A percentile compares a stretch with the other conserved stretches of the same genome.
Conservation (phyloP, 306 rosid species). For the Cucurbita argyrosperma region DNA sequence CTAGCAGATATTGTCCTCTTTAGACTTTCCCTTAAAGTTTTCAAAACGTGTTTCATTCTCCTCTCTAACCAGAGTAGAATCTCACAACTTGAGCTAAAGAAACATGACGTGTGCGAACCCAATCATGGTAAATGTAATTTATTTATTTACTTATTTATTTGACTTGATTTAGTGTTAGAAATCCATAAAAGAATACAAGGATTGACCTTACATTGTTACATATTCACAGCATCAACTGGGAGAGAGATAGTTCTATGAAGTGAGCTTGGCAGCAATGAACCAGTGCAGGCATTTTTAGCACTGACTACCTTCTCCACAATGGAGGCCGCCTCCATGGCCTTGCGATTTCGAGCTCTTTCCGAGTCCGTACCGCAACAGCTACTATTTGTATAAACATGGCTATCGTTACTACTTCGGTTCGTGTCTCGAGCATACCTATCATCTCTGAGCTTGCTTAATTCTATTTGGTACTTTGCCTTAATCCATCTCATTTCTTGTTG, state of each 20-base stretch:
- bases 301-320: not conserved
- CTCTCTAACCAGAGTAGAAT: too few relatives aligned
- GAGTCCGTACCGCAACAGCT: slow-evolving; percentile 31
- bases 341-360: slow-evolving; percentile 33
- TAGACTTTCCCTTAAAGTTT: too few relatives aligned
- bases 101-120: too few relatives aligned
- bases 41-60: too few relatives aligned
- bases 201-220: slow-evolving; percentile 15
- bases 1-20: too few relatives aligned
- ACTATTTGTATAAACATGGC: slow-evolving; percentile 1
- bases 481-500: slow-evolving; percentile 61
- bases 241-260: slow-evolving; percentile 63
- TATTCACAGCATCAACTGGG: slow-evolving; percentile 69
- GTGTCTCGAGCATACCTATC: not conserved
- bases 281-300: slow-evolving; percentile 13
- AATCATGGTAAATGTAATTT: not conserved
- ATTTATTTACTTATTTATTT: slow-evolving; percentile 11
- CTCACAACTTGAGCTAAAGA: too few relatives aligned
- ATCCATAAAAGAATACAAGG: slow-evolving; percentile 34
- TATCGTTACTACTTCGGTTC: not conserved
- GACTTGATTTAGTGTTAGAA: slow-evolving; percentile 18
- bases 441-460: slow-evolving; percentile 36
- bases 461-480: slow-evolving; percentile 58
- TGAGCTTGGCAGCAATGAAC: slow-evolving; percentile 36
- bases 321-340: slow-evolving; percentile 8